Conservation (phyloP, 345 rosid genomes). For the Erucastrum elatum region DNA sequence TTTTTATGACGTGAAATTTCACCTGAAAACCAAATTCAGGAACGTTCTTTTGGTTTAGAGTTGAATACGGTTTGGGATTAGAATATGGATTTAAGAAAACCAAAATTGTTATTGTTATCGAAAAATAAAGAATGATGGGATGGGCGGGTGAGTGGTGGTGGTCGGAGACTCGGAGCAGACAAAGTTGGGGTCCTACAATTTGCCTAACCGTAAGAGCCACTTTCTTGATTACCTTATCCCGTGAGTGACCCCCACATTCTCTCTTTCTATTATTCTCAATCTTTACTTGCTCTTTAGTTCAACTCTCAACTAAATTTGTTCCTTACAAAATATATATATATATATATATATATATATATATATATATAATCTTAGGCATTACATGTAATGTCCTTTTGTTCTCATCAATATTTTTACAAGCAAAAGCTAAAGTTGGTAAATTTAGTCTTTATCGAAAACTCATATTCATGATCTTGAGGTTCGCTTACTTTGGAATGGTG, state of each 20-base stretch:
- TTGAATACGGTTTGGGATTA: neutral
- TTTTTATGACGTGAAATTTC: neutral
- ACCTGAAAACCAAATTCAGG: neutral
- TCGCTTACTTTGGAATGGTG: neutral
- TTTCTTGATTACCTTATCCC: conserved; percentile 6
- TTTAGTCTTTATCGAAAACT: neutral
- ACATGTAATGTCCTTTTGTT: no score
- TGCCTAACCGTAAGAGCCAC: conserved; percentile 22
- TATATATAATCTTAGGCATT: no score
- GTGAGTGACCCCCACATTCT: conserved; percentile 31
- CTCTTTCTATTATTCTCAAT: conserved; percentile 15
- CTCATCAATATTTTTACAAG: no score
- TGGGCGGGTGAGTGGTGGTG: conserved; percentile 23
- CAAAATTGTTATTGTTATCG: neutral
- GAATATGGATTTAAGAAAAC: neutral
- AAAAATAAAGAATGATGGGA: conserved; percentile 5
- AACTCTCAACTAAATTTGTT: neutral
- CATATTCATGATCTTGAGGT: neutral
- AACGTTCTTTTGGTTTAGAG: neutral
- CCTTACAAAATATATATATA: no score
- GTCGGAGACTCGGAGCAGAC: conserved; percentile 34
- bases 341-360: no score
- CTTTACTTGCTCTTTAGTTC: neutral
- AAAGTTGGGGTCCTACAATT: conserved; percentile 24
- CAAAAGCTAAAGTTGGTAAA: no score